These are phyloP conservation scores for Irpex rosettiformis DNA, from an alignment of 1,284 basidiomycete species.

Conservation along the genomic window DNA sequence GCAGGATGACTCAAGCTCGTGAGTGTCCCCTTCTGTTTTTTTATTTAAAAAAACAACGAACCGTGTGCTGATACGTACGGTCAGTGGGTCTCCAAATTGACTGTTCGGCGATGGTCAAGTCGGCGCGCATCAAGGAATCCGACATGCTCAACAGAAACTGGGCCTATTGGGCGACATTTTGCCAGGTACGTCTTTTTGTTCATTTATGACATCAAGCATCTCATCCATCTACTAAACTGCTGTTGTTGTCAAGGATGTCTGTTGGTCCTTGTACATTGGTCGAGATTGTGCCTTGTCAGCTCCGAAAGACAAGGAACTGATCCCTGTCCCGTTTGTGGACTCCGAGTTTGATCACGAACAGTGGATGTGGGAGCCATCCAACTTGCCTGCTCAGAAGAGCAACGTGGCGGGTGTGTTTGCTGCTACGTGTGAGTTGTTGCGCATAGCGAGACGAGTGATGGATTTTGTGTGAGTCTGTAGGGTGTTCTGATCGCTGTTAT, in stretches of 20 bases:
- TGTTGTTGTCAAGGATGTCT: slow-evolving; percentile 40
- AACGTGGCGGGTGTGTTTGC: slow-evolving; percentile 49
- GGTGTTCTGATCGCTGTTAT: not conserved
- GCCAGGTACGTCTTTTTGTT: slow-evolving; percentile 36
- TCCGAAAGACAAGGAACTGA: slow-evolving; percentile 31
- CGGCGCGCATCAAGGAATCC: slow-evolving; percentile 43
- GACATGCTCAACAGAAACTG: slow-evolving; percentile 55
- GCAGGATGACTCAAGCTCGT: slow-evolving; percentile 42
- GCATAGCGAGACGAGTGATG: slow-evolving; percentile 54
- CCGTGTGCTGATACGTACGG: not conserved
- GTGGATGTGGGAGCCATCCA: slow-evolving; percentile 39
- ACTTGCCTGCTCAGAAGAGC: slow-evolving; percentile 41
- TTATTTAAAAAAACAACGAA: not conserved
- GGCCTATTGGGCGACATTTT: slow-evolving; percentile 53
- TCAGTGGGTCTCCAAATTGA: slow-evolving; percentile 59
- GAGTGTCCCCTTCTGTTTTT: slow-evolving; percentile 15
- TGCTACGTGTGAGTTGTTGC: slow-evolving; percentile 49
- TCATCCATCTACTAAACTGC: too few relatives aligned
- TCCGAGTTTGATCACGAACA: slow-evolving; percentile 40
- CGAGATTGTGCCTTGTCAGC: slow-evolving; percentile 48
- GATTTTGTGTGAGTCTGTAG: slow-evolving; percentile 48
- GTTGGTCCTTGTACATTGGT: slow-evolving; percentile 58
- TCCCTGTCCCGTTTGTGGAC: slow-evolving; percentile 45
- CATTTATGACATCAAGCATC: too few relatives aligned
- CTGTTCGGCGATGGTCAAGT: slow-evolving; percentile 51